Conservation (phyloP, 2,329 filamentous ascomycete genomes). For the Fusarium odoratissimum region DNA sequence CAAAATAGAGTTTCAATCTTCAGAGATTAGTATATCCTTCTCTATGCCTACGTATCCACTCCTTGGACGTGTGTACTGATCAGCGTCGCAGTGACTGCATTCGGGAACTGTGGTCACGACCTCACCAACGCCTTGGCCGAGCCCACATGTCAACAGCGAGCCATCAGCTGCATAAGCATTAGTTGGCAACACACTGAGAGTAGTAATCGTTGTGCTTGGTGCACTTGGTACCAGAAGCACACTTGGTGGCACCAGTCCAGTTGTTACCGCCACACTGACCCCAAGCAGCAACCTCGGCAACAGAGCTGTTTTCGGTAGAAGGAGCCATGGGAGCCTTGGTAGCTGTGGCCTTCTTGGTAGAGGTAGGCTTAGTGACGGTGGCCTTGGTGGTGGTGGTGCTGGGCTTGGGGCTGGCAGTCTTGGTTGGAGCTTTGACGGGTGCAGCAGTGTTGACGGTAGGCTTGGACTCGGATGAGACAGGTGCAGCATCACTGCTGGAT, state of each 20-base stretch:
- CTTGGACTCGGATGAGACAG: background rate
- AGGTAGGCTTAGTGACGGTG: background rate
- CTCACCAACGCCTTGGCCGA: too few relatives aligned
- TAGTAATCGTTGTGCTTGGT: background rate
- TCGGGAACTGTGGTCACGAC: too few relatives aligned
- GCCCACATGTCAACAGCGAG: too few relatives aligned
- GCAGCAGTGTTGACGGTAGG: background rate
- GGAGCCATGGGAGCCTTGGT: background rate
- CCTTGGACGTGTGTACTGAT: too few relatives aligned
- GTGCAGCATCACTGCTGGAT: background rate
- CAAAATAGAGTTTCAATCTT: too few relatives aligned
- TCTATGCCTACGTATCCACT: too few relatives aligned
- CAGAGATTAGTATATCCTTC: too few relatives aligned
- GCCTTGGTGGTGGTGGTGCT: background rate
- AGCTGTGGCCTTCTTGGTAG: background rate
- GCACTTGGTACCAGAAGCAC: background rate
- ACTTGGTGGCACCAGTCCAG: conserved; percentile 38
- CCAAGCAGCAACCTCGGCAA: conserved; percentile 1
- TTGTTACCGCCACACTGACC: conserved; percentile 39
- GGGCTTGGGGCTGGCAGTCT: background rate
- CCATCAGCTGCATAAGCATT: background rate
- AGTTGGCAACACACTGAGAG: background rate
- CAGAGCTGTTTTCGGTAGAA: background rate
- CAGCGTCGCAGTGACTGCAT: too few relatives aligned
- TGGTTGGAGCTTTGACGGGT: background rate